Percentiles rank a stretch among this genome's conserved stretches.
These are phyloP conservation scores for Fusarium tjaetaba DNA, from an alignment of 2,329 filamentous ascomycete genomes.

Conservation along the genomic window DNA sequence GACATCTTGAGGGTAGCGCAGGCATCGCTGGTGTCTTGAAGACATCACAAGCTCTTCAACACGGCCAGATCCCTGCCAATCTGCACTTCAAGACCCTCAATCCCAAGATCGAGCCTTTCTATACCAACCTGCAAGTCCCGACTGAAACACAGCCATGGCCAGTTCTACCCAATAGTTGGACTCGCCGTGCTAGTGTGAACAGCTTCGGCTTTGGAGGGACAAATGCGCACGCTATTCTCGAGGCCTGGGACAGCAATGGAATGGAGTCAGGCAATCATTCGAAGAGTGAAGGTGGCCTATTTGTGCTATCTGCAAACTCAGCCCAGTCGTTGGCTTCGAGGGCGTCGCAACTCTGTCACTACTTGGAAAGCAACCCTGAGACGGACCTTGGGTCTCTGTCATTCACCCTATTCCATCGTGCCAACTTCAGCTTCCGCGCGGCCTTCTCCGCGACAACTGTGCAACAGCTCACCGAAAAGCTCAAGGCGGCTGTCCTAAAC, in stretches of 20 bases:
- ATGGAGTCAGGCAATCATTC: background rate
- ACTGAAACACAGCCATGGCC: constrained; percentile 42
- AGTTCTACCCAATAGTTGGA: background rate
- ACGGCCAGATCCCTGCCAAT: background rate
- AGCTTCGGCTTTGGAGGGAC: constrained; percentile 53
- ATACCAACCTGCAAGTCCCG: constrained; percentile 35
- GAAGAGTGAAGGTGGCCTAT: background rate
- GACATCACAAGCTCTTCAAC: background rate
- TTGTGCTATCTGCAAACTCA: background rate
- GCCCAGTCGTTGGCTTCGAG: background rate
- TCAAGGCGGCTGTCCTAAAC: background rate
- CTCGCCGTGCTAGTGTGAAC: constrained; percentile 46
- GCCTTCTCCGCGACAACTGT: background rate
- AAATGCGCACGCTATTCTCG: constrained; percentile 47
- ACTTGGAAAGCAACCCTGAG: background rate
- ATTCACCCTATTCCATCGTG: background rate
- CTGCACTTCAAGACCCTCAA: constrained; percentile 39
- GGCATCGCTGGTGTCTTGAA: background rate
- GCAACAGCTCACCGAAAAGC: background rate
- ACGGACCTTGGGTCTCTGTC: background rate
- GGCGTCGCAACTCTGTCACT: background rate
- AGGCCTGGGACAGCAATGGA: background rate
- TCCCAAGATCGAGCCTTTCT: constrained; percentile 7
- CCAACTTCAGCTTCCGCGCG: background rate
- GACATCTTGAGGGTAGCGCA: constrained; percentile 3